Base-by-base conservation (phyloP, 2,329 filamentous ascomycete genomes). In the Sphaerostilbella broomeana region DNA sequence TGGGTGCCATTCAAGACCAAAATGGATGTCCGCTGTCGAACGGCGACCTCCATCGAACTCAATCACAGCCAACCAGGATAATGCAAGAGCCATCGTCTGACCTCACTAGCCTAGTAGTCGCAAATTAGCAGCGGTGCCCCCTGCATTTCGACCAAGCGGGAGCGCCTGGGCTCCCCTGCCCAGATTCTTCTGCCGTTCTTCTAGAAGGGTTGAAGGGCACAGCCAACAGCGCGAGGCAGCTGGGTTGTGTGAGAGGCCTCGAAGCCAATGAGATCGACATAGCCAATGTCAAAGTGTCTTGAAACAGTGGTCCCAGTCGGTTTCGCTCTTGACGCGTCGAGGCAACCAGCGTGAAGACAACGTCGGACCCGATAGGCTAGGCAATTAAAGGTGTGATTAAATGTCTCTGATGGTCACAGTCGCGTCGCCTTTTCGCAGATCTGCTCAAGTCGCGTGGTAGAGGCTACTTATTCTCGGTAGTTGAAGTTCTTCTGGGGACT, bases 111-210 rank as follows among this genome's bases (percentile, higher is more conserved):
- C 31, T 22, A 17, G 28, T 34, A 19, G 41, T 26, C 41, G 41
- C 27, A 43, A 43, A 43, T 43, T 43, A 43, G 25, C 41, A 40
- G 35, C 41, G 39, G 28, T 25, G 20, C 19, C 35, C 32, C 41
- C 41, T 43, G 40, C 40, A 38, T 40, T 30, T 30, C 26, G 21
- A 24, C 36, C 34, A 24, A 36, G 36, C 36, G 40, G 36, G 35
- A 40, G 34, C 35, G 35, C 22, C 38, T 38, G 40, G 36, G 31
- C 34, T 9, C 33, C 40, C 34, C 33, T 36, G 40, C 22, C 34
- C 18, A 17, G 18, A 18, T 24, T 27, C 38, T 42, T 42, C 40
- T 42, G 40, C 40, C 40, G 40, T 29, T 35, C 35, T 42, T 42
- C 40, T 42, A 33, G 40, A 42, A 42, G 34, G 35, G 28, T n/a